A percentile compares a stretch with the other conserved stretches of the same genome.
These are phyloP conservation scores for Sequoiadendron giganteum DNA, from an alignment of 75 land plant species.

Conservation along the genomic window DNA sequence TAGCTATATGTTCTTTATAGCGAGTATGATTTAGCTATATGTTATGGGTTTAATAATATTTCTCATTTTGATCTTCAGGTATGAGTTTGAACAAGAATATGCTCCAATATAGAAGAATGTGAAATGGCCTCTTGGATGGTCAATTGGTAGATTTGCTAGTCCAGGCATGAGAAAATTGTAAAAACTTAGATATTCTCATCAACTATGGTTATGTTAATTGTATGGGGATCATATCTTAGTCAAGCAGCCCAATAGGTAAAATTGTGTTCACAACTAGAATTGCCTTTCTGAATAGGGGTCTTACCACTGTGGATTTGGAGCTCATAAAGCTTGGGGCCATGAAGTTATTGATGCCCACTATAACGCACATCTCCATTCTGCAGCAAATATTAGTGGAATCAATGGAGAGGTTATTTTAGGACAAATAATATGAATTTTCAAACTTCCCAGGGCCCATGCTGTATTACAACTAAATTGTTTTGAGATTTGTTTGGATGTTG, in stretches of 20 bases:
- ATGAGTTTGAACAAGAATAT: no score
- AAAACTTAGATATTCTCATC: not conserved
- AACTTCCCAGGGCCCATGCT: no score
- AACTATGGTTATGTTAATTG: not conserved
- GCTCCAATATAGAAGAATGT: no score
- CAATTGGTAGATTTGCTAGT: no score
- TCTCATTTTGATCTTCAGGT: no score
- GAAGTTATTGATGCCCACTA: conserved; percentile 81
- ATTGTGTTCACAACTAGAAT: not conserved
- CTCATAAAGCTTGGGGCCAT: conserved; percentile 76
- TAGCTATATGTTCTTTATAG: no score
- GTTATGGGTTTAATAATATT: no score
- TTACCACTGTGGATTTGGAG: conserved; percentile 77
- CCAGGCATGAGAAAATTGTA: not conserved
- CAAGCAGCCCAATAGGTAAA: not conserved
- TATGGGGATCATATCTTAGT: not conserved
- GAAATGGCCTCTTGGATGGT: no score
- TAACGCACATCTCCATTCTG: conserved; percentile 63
- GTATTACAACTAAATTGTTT: no score
- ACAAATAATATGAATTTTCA: not conserved
- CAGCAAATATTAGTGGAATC: not conserved
- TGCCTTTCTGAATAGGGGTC: conserved; percentile 43
- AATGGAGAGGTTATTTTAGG: conserved; percentile 91
- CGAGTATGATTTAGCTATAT: no score
- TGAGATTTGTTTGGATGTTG: no score